Evolutionary conservation across 2,329 filamentous ascomycete species (phyloP), one percentile per base, ranked within the genome.

Genomic region (Penicillium sclerotigenum): DNA sequence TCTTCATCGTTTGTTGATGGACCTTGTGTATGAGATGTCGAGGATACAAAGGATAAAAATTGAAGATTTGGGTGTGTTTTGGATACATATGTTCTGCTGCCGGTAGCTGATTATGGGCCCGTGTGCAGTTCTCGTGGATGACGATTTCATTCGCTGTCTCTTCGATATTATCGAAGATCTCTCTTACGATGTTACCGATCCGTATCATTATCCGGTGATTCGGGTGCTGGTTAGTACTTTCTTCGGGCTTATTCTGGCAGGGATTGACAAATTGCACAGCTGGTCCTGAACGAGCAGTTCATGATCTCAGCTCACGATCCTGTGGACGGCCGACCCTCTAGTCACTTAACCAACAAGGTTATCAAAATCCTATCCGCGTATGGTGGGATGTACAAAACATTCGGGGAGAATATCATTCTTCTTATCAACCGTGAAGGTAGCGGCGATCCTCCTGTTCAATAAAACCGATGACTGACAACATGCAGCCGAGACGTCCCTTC

Each of bases 211-310:
- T 71, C 89, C 91, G 6, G 88, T 97, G 43, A 97, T 99, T 68
- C 85, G 92, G 61, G 92, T 97, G 47, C 74, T 99, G 76, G 91
- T 96, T 76, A 72, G 87, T 79, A 8, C 16, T 24, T 29, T 14
- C 10, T 13, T n/a, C 13, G 13, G 18, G 6, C 2, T 34, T 6
- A 7, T 18, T 28, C 33, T 29, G n/a, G 14, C 33, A 29, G 18
- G 26, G 11, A 31, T 36, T 53, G 18, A 41, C 34, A 20, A 7
- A 8, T 46, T 52, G 16, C 48, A 18, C 62, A 96, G 90, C 83
- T 99, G 65, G 92, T 97, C 28, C 77, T 99, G 62, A 99, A 99
- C 74, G 94, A 99, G 74, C 94, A 99, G 75, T 99, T 97, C 75
- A 96, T 99, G 89, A 87, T 97, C 53, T 83, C 81, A 26, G 79